These are phyloP conservation scores for Arachis monticola DNA, from an alignment of 331 rosid genomes.

Conservation along the genomic window DNA sequence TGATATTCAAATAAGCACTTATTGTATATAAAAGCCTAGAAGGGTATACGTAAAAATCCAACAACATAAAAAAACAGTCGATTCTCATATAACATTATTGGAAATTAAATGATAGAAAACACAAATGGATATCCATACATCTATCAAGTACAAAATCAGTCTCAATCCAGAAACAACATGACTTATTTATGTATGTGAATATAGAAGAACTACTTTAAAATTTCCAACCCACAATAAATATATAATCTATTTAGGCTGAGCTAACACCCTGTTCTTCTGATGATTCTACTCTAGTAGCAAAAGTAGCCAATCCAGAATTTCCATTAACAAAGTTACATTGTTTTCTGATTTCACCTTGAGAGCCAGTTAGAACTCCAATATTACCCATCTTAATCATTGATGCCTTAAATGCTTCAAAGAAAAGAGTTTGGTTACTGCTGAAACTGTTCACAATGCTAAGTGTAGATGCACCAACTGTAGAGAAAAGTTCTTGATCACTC, in stretches of 20 bases:
- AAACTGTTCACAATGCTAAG: slow-evolving; percentile 41
- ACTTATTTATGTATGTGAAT: not conserved
- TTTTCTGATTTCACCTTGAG: slow-evolving; percentile 42
- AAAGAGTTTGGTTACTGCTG: slow-evolving; percentile 30
- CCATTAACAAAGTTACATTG: slow-evolving; percentile 47
- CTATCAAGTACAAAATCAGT: not conserved
- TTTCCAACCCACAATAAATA: not conserved
- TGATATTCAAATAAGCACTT: no score
- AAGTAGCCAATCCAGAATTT: not conserved
- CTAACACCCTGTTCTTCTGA: slow-evolving; percentile 1
- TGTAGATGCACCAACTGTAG: slow-evolving; percentile 42
- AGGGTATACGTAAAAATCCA: no score
- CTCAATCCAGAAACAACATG: not conserved
- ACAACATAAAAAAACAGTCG: no score
- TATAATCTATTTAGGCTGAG: slow-evolving; percentile 15
- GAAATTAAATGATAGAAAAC: not conserved
- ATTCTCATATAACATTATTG: no score
- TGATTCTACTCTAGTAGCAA: not conserved
- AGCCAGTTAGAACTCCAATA: slow-evolving; percentile 39
- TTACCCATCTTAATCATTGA: slow-evolving; percentile 50
- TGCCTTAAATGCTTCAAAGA: slow-evolving; percentile 33
- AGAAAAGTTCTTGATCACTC: slow-evolving; percentile 50
- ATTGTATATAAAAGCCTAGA: no score
- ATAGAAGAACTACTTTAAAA: not conserved
- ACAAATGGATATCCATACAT: not conserved